Percentiles rank a stretch among this genome's conserved stretches.
Conservation (phyloP, 768 basidiomycete species). For the Lactarius sanguifluus region DNA sequence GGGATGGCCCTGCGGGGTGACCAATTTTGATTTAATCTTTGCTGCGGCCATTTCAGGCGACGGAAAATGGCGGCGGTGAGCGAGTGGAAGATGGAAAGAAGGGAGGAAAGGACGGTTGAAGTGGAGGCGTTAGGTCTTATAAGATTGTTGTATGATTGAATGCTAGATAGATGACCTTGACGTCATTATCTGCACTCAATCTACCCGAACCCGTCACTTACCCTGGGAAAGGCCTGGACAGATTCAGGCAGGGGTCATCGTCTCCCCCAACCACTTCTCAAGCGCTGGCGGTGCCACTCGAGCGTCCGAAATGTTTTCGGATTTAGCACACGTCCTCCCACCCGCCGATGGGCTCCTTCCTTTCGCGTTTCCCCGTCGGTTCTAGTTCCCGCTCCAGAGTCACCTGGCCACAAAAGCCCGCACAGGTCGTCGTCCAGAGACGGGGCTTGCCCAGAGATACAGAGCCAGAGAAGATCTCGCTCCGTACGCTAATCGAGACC, state of each 20-base stretch:
- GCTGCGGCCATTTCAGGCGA: conserved; percentile 15
- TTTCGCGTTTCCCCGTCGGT: background rate
- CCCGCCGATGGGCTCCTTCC: background rate
- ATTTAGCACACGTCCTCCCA: background rate
- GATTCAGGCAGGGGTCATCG: background rate
- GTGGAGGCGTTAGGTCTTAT: background rate
- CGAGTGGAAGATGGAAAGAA: background rate
- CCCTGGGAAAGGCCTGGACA: background rate
- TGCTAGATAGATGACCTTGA: too few species aligned
- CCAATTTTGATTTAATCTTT: conserved; percentile 22
- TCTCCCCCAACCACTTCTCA: background rate
- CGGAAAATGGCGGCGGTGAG: conserved; percentile 1
- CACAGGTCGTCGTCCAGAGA: conserved; percentile 5
- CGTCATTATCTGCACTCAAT: conserved; percentile 5
- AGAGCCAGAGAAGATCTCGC: conserved; percentile 21
- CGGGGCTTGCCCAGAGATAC: conserved; percentile 2
- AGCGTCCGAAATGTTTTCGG: background rate
- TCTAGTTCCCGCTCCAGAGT: conserved; percentile 10
- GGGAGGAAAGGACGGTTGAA: background rate
- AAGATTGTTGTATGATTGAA: too few species aligned
- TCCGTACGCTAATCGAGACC: conserved; percentile 33
- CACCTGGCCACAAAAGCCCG: conserved; percentile 13
- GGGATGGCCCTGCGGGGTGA: conserved; percentile 12
- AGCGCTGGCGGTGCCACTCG: background rate
- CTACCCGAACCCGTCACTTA: background rate